Base-by-base conservation (phyloP, 2,329 filamentous ascomycete species). In the Paradendryphiella salina region DNA sequence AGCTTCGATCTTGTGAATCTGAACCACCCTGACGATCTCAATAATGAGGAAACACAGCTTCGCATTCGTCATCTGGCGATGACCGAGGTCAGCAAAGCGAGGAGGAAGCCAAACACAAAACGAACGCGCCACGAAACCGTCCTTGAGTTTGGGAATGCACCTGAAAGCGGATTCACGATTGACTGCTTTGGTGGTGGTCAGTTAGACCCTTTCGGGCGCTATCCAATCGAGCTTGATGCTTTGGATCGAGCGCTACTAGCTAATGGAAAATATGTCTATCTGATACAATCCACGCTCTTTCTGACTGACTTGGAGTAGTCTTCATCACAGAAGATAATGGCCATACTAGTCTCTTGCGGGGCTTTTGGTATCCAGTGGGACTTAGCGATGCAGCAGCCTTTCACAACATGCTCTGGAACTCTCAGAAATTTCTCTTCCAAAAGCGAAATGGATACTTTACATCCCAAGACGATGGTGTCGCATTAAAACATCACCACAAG, bases 61-160 rank as follows among this genome's bases (percentile, higher is more conserved):
- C 63, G 64, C 2, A 70, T 70, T 28, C 63, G 67, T 4, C 58
- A 63, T n/a, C 56, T 69, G n/a, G 67, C 67, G 1, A 70, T 70
- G 67, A 65, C 58, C 10, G 65, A 70, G 51, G 61, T 70, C 15
- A 65, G 65, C n/a, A 63, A 57, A 41, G 56, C 60, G 18, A 52
- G 64, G 17, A 53, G 63, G 28, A 69, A 64, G 43, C 61, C 65
- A 14, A 70, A 63, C 38, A 65, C 63, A 2, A 63, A 58, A 34
- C 60, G 59, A 9, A 60, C 47, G 17, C 60, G 61, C 20, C 66
- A 63, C 29, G 59, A 70, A 38, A 56, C 69, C n/a, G 36, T 68
- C 9, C 59, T 69, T 0, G 59, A 70, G 28, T 57, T 69, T 32
- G 59, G 57, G 11, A 46, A 56, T 6, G 48, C 54, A 5, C 17